Evolutionary conservation across 225 moss, liverwort and hornwort genomes (phyloP), one percentile per base, ranked within the genome.

Genomic region (Polytrichum commune): DNA sequence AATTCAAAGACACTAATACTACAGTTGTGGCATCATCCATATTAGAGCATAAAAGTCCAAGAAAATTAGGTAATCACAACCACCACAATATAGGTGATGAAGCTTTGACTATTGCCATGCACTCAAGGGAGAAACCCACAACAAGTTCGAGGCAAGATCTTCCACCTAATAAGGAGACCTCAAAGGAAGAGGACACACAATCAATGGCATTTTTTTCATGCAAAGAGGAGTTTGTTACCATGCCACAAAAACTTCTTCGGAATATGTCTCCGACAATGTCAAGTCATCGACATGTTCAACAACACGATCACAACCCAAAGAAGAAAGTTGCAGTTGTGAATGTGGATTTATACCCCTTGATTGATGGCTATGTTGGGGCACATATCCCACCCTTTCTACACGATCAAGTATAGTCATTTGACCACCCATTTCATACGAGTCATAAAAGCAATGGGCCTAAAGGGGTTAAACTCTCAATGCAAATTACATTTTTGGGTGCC

Each of bases 341-440:
- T 19, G 2, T 16, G 27, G 27, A 23, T 3, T n/a, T 22, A 19
- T 69, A 19, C 27, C 54, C 54, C 13, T 18, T 26, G 28, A 27
- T 28, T 55, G 19, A 69, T 55, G 54, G 69, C 24, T 38, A 54
- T 19, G 26, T 28, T 20, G 55, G 55, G 27, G 28, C 26, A 8
- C 69, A 69, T 19, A 69, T 69, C 35, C 69, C 69, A 7, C 55
- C 69, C 1, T 27, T 56, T 27, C 23, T 69, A 18, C 69, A 69
- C 9, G 69, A 69, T 55, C 35, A 69, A 8, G 69, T 69, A 56
- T 46, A 4, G 46, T 4, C 46, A 46, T 46, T 46, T 16, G 46
- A 46, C 16, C 46, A 35, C 9, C 35, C 35, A 46, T 46, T 46
- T 46, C 46, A 46, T 38, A 2, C 1, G 4, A 38, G 38, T 38